Evolutionary conservation across 2,329 filamentous ascomycete species (phyloP).

Genomic region (Colletotrichum sp.): DNA sequence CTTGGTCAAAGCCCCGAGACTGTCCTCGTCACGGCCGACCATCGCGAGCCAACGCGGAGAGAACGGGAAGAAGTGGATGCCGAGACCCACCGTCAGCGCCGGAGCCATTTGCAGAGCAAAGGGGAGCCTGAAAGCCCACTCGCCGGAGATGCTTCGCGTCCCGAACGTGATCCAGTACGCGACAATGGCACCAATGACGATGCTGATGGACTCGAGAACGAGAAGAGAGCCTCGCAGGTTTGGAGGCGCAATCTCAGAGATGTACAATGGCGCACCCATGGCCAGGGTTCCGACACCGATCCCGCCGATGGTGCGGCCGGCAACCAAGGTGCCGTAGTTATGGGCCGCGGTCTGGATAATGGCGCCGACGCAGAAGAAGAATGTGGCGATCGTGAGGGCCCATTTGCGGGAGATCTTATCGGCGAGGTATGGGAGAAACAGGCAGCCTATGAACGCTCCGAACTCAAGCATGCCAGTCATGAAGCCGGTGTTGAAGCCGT

Average conservation of each 20-base stretch:
- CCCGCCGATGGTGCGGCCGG: conserved; percentile 31
- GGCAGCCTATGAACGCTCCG: conserved; percentile 40
- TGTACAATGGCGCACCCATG: conserved; percentile 33
- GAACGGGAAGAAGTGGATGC: conserved; percentile 50
- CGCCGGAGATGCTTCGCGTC: conserved; percentile 44
- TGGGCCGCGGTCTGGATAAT: conserved; percentile 37
- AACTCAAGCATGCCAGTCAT: conserved; percentile 48
- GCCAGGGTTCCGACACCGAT: conserved; percentile 33
- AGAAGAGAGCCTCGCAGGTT: conserved; percentile 44
- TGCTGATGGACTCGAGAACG: conserved; percentile 54
- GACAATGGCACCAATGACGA: conserved; percentile 57
- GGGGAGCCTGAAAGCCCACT: conserved; percentile 50
- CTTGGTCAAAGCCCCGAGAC: conserved; percentile 37
- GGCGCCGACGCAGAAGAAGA: conserved; percentile 46
- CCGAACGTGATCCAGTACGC: conserved; percentile 61
- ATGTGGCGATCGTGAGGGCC: conserved; percentile 40
- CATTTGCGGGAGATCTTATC: conserved; percentile 48
- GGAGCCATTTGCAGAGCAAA: conserved; percentile 50
- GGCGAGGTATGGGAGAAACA: conserved; percentile 38
- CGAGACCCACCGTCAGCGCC: conserved; percentile 40
- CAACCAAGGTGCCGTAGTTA: conserved; percentile 29
- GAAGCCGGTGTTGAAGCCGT: conserved; percentile 38
- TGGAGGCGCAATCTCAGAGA: conserved; percentile 37
- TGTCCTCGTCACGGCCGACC: conserved; percentile 41
- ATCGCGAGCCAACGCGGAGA: conserved; percentile 50